Percentiles rank a stretch among this genome's conserved stretches.
Evolutionary conservation across 1,284 basidiomycete genomes (phyloP).

Genomic region (Ceratorhiza oryzae-sativae): DNA sequence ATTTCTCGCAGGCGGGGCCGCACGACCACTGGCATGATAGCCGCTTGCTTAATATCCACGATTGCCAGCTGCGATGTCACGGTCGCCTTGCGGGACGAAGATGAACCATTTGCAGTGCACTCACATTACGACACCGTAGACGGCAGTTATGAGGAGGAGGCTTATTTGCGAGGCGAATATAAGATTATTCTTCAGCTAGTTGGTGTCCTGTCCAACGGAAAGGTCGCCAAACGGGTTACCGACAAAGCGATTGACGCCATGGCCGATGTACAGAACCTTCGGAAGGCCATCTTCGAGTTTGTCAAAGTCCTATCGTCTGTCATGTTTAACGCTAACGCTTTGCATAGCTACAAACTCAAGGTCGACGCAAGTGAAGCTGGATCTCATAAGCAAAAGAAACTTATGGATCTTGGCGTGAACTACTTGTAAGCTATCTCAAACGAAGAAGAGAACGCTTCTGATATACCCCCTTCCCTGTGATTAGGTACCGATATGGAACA

Average conservation of each 20-base stretch:
- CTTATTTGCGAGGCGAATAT: constrained; percentile 91
- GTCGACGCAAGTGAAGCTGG: constrained; percentile 82
- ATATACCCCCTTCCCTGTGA: constrained; percentile 28
- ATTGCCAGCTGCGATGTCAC: constrained; percentile 67
- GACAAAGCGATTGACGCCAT: constrained; percentile 89
- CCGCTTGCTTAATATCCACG: constrained; percentile 86
- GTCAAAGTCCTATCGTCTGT: constrained; percentile 30
- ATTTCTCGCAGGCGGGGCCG: constrained; percentile 55
- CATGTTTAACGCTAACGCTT: not conserved
- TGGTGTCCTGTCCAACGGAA: constrained; percentile 85
- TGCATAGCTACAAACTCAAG: constrained; percentile 85
- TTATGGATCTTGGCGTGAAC: constrained; percentile 80
- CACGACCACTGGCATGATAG: constrained; percentile 92
- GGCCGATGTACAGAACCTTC: constrained; percentile 91
- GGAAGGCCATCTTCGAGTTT: constrained; percentile 91
- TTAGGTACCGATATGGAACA: constrained; percentile 84
- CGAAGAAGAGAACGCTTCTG: constrained; percentile 34
- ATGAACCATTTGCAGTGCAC: constrained; percentile 50
- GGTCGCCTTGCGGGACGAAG: constrained; percentile 49
- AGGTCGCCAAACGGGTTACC: constrained; percentile 90
- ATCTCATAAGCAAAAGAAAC: constrained; percentile 74
- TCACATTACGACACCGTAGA: constrained; percentile 71
- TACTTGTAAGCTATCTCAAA: constrained; percentile 67
- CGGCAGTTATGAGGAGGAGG: constrained; percentile 82
- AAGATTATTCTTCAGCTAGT: constrained; percentile 96